Conservation (phyloP, 108 stramenopile species). For the Cyclostephanos invisitatus region DNA sequence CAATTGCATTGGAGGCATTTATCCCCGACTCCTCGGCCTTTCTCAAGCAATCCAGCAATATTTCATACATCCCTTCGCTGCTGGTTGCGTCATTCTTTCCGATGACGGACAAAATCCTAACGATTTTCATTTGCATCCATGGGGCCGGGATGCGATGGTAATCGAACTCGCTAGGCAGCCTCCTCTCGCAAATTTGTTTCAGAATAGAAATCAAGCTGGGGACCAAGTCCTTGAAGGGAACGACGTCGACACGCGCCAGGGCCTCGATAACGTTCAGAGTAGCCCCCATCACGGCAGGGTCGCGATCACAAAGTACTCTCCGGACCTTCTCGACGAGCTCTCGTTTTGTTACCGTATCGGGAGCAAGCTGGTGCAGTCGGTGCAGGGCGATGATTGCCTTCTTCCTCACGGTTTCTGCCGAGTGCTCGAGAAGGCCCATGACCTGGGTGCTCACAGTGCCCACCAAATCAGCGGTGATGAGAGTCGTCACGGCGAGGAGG, state of each 20-base stretch:
- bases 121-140: slow-evolving; percentile 98
- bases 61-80: slow-evolving; percentile 96
- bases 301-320: slow-evolving; percentile 93
- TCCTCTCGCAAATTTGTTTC: slow-evolving; percentile 97
- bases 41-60: slow-evolving; percentile 90
- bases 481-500: slow-evolving; percentile 78
- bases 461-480: slow-evolving; percentile 95
- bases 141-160: slow-evolving; percentile 99
- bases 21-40: slow-evolving; percentile 96
- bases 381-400: slow-evolving; percentile 94
- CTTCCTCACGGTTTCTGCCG: slow-evolving; percentile 87
- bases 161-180: slow-evolving; percentile 96
- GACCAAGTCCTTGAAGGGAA: slow-evolving; percentile 91
- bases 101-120: slow-evolving; percentile 91
- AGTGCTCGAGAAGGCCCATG: slow-evolving; percentile 67
- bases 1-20: slow-evolving; percentile 98
- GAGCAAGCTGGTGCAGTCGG: slow-evolving; percentile 88
- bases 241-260: slow-evolving; percentile 68
- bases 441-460: slow-evolving; percentile 81
- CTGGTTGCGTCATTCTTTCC: slow-evolving; percentile 84
- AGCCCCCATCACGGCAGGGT: slow-evolving; percentile 96
- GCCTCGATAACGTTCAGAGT: slow-evolving; percentile 92
- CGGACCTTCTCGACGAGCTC: slow-evolving; percentile 89
- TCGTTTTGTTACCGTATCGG: slow-evolving; percentile 69
- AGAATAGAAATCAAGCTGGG: slow-evolving; percentile 93